Evolutionary conservation across 805 yeast species (phyloP).

Genomic region (Huiozyma naganishii): DNA sequence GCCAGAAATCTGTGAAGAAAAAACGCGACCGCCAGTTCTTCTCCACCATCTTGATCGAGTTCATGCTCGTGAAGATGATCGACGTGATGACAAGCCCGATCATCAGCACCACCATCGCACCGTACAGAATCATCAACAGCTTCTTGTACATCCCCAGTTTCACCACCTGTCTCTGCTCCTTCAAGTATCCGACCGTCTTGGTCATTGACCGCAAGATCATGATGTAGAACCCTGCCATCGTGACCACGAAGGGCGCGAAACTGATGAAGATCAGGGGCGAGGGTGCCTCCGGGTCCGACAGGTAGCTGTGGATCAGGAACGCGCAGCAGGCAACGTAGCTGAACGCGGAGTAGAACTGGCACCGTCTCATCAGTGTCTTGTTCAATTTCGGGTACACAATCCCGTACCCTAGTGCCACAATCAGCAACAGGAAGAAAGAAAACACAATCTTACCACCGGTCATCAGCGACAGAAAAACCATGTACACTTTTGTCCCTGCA

Average conservation of each 20-base stretch:
- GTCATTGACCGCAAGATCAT: conserved; percentile 64
- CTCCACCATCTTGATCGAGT: conserved; percentile 67
- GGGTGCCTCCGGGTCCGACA: conserved; percentile 40
- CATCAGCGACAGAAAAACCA: conserved; percentile 66
- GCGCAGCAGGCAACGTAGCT: conserved; percentile 47
- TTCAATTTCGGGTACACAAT: conserved; percentile 83
- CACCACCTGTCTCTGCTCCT: conserved; percentile 81
- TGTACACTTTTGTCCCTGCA: conserved; percentile 57
- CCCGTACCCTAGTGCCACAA: conserved; percentile 88
- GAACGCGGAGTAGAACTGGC: conserved; percentile 46
- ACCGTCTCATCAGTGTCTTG: conserved; percentile 58
- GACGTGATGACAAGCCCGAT: conserved; percentile 63
- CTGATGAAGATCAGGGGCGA: conserved; percentile 43
- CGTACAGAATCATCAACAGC: conserved; percentile 63
- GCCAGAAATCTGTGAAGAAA: conserved; percentile 90
- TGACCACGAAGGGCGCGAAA: conserved; percentile 59
- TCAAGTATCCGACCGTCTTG: conserved; percentile 60
- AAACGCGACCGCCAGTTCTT: conserved; percentile 87
- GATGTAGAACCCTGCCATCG: conserved; percentile 64
- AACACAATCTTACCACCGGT: conserved; percentile 77
- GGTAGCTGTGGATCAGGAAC: conserved; percentile 44
- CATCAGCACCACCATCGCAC: conserved; percentile 58
- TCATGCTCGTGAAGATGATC: conserved; percentile 61
- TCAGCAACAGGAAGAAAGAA: conserved; percentile 75
- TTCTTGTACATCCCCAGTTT: conserved; percentile 79